A percentile compares a stretch with the other conserved stretches of the same genome.
phyloP scores from a whole-genome alignment of 495 filamentous ascomycete genomes.

The Hypomontagnella submonticulosa region DNA sequence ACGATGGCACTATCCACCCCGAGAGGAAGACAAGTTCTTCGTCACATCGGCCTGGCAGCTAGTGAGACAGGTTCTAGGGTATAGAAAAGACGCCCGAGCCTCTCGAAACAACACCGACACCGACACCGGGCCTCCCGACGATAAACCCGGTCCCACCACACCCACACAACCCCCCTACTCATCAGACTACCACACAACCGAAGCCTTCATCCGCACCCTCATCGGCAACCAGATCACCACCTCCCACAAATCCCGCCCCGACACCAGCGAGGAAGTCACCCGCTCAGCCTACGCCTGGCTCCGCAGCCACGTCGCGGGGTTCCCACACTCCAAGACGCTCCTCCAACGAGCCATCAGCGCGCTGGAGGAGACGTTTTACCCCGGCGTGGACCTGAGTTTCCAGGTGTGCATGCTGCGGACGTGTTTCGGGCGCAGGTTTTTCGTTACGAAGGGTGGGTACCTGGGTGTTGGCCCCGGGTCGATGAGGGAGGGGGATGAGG shows the following conservation, averaged over 20 bases:
- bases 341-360: not conserved
- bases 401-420: not conserved
- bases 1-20: slow-evolving; percentile 14
- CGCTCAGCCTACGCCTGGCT: not conserved
- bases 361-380: slow-evolving; percentile 9
- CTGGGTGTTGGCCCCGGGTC: slow-evolving; percentile 4
- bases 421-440: slow-evolving; percentile 7
- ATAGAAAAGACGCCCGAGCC: too few relatives aligned
- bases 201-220: slow-evolving; percentile 6
- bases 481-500: slow-evolving; percentile 6
- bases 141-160: too few relatives aligned
- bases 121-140: too few relatives aligned
- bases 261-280: too few relatives aligned
- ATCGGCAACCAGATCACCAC: not conserved
- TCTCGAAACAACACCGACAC: too few relatives aligned
- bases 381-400: slow-evolving; percentile 5
- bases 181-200: too few relatives aligned
- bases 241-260: too few relatives aligned
- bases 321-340: not conserved
- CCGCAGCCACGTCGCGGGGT: not conserved
- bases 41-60: slow-evolving; percentile 8
- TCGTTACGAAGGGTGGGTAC: slow-evolving; percentile 2
- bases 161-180: too few relatives aligned
- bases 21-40: slow-evolving; percentile 1
- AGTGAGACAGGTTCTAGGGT: not conserved